Evolutionary conservation across 768 basidiomycete genomes (phyloP).

Genomic region (Mycena venus): DNA sequence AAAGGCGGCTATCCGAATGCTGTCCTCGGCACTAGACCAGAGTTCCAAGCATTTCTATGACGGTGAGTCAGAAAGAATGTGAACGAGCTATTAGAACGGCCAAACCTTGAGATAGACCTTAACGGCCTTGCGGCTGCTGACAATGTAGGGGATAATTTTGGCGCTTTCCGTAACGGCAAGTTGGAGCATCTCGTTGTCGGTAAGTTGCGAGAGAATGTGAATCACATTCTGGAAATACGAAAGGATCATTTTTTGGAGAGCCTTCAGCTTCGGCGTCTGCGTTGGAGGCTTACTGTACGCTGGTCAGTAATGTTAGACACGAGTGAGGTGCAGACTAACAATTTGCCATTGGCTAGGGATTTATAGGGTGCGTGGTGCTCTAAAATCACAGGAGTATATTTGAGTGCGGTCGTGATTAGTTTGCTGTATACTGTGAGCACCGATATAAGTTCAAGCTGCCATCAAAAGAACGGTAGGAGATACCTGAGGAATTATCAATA

Average conservation of each 20-base stretch:
- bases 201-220: conserved; percentile 82
- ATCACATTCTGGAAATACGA: conserved; percentile 93
- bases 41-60: conserved; percentile 83
- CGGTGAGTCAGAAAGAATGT: conserved; percentile 17
- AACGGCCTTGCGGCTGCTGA: conserved; percentile 85
- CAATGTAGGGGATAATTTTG: conserved; percentile 91
- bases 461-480: conserved; percentile 34
- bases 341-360: conserved; percentile 83
- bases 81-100: neutral
- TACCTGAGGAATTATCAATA: conserved; percentile 86
- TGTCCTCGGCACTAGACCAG: conserved; percentile 88
- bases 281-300: conserved; percentile 83
- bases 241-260: conserved; percentile 87
- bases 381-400: conserved; percentile 92
- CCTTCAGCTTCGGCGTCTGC: conserved; percentile 84
- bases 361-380: conserved; percentile 92
- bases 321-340: conserved; percentile 57
- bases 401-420: conserved; percentile 86
- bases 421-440: conserved; percentile 88
- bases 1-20: conserved; percentile 87
- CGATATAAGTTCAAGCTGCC: neutral
- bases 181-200: conserved; percentile 73
- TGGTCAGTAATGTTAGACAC: conserved; percentile 9
- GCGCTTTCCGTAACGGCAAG: conserved; percentile 87
- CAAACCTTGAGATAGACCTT: conserved; percentile 89